These are phyloP conservation scores for Botrytis paeoniae DNA, from an alignment of 2,329 filamentous ascomycete species.

Conservation along the genomic window DNA sequence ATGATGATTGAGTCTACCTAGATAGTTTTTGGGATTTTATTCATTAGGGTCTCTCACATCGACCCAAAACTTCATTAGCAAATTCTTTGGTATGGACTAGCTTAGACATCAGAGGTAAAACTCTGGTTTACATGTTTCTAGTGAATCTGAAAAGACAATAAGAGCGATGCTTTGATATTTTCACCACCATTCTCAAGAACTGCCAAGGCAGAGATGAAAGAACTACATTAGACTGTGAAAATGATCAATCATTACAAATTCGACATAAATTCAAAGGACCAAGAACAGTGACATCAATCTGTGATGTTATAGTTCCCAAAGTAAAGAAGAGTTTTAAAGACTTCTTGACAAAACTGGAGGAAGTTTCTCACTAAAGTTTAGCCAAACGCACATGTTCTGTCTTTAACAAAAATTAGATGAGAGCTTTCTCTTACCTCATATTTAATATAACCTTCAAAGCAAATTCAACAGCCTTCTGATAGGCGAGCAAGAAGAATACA, in stretches of 20 bases:
- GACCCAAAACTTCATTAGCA: background rate
- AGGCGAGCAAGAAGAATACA: background rate
- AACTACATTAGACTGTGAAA: no score
- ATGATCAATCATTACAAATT: rapidly evolving
- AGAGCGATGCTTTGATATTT: background rate
- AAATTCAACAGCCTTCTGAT: rapidly evolving
- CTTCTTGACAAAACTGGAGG: rapidly evolving
- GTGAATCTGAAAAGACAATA: background rate
- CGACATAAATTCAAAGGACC: rapidly evolving
- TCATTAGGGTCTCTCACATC: background rate
- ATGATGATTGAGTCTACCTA: no score
- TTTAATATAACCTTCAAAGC: no score
- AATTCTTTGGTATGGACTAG: rapidly evolving
- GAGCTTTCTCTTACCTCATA: background rate
- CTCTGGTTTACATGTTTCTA: rapidly evolving
- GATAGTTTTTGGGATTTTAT: rapidly evolving
- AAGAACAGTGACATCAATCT: no score
- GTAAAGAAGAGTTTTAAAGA: background rate
- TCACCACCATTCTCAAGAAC: rapidly evolving
- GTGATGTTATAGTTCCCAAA: rapidly evolving
- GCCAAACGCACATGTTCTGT: rapidly evolving
- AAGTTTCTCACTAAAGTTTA: background rate
- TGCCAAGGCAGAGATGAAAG: no score
- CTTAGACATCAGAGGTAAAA: rapidly evolving
- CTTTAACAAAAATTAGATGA: background rate